phyloP scores from a whole-genome alignment of 495 filamentous ascomycete species.

The Pseudevernia furfuracea region DNA sequence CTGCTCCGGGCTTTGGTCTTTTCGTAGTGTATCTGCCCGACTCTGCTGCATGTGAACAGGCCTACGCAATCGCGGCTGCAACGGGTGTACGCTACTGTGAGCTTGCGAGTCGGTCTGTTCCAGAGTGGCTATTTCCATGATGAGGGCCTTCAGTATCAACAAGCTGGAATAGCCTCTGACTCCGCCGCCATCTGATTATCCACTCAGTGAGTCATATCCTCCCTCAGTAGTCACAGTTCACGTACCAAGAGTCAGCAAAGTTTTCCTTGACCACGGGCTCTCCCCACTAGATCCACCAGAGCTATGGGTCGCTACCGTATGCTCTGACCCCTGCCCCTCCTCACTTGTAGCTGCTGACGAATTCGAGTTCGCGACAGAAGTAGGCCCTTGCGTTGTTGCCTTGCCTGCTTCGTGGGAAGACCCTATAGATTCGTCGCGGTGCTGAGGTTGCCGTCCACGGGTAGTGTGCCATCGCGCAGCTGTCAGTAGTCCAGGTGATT shows the following conservation, averaged over 20 bases:
- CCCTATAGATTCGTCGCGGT: neutral
- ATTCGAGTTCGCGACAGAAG: neutral
- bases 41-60: neutral
- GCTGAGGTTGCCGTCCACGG: neutral
- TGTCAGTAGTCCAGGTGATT: neutral
- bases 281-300: neutral
- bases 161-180: slow-evolving; percentile 30
- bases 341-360: neutral
- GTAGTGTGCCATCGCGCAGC: neutral
- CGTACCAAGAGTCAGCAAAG: slow-evolving; percentile 10
- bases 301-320: neutral
- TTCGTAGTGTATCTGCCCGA: neutral
- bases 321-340: neutral
- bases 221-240: neutral
- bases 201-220: neutral
- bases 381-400: neutral
- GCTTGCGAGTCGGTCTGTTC: slow-evolving; percentile 1
- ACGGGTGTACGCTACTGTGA: slow-evolving; percentile 8
- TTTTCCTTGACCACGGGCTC: slow-evolving; percentile 8
- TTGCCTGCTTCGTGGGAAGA: neutral
- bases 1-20: neutral
- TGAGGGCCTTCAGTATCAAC: slow-evolving; percentile 26
- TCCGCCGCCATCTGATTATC: slow-evolving; percentile 27
- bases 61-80: neutral
- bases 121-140: slow-evolving; percentile 19